Conservation (phyloP, 345 rosid species). For the Linum lewisii region DNA sequence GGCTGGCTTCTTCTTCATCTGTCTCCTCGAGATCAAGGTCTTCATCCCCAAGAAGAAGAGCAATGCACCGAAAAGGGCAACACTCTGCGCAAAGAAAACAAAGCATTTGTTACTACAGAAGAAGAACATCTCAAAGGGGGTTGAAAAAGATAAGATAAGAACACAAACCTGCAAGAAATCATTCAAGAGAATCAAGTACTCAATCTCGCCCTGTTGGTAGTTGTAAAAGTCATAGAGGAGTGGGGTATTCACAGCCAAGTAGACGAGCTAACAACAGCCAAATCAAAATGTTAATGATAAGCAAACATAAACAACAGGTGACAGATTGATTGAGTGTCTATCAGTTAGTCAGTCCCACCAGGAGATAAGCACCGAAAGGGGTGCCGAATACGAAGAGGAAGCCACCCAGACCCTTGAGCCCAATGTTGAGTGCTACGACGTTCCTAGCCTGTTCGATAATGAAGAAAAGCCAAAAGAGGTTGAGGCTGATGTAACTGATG, state of each 20-base stretch:
- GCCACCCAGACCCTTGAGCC: slow-evolving; percentile 68
- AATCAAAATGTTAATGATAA: background rate
- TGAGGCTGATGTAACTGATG: background rate
- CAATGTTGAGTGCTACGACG: slow-evolving; percentile 30
- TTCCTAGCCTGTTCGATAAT: slow-evolving; percentile 38
- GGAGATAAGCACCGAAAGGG: slow-evolving; percentile 59
- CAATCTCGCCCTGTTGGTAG: slow-evolving; percentile 8
- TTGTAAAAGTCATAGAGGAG: slow-evolving; percentile 22
- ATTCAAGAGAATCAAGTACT: slow-evolving; percentile 12
- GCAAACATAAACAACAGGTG: too few relatives aligned
- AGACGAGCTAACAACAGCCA: slow-evolving; percentile 9
- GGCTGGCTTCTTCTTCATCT: slow-evolving; percentile 11
- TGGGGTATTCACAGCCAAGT: slow-evolving; percentile 11
- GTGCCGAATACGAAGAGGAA: slow-evolving; percentile 70
- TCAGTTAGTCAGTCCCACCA: slow-evolving; percentile 44
- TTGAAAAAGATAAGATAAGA: background rate
- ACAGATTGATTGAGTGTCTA: too few relatives aligned
- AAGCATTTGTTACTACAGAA: background rate
- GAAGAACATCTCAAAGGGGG: background rate
- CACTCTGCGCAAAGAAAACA: slow-evolving; percentile 6
- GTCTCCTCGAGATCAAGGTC: slow-evolving; percentile 16
- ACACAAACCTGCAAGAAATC: slow-evolving; percentile 15
- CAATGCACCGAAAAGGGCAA: slow-evolving; percentile 18
- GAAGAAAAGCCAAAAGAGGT: background rate
- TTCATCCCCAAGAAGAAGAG: slow-evolving; percentile 20